phyloP scores from a whole-genome alignment of 176 grass and related monocot genomes.

The Hsuehochloa calcarea region DNA sequence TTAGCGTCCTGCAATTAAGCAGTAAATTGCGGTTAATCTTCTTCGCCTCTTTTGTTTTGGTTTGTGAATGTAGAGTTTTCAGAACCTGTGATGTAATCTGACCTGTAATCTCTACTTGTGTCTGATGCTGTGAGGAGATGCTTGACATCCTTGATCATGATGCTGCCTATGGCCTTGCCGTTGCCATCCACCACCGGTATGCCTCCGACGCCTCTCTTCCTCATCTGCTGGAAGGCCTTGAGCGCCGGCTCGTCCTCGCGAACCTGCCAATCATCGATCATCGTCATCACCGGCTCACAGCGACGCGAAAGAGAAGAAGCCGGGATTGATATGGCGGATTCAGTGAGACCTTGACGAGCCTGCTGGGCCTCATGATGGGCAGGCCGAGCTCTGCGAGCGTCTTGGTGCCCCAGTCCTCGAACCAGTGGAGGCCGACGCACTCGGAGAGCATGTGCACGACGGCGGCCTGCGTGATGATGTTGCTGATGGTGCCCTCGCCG shows the following conservation, averaged over 20 bases:
- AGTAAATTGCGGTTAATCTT: not conserved
- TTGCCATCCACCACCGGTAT: constrained; percentile 72
- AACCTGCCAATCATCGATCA: constrained; percentile 45
- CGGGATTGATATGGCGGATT: not conserved
- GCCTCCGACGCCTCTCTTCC: constrained; percentile 75
- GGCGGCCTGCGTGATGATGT: constrained; percentile 79
- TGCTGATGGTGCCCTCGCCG: constrained; percentile 79
- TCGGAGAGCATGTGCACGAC: constrained; percentile 96
- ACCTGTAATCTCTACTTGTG: constrained; percentile 85
- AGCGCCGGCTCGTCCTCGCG: constrained; percentile 81
- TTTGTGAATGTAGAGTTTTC: too few relatives aligned
- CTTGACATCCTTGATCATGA: constrained; percentile 95
- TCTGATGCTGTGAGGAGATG: constrained; percentile 82
- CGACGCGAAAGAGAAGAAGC: not conserved
- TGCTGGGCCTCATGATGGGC: constrained; percentile 60
- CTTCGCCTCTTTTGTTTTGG: not conserved
- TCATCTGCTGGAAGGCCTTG: constrained; percentile 87
- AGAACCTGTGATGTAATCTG: too few relatives aligned
- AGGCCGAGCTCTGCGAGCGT: constrained; percentile 76
- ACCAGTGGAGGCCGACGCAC: constrained; percentile 89
- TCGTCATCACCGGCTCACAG: not conserved
- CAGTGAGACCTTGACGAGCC: constrained; percentile 62
- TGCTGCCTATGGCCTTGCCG: constrained; percentile 70
- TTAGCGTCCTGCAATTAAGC: constrained; percentile 46
- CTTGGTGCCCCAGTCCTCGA: constrained; percentile 93